Evolutionary conservation across 2,329 filamentous ascomycete species (phyloP), one percentile per base, ranked within the genome.

Genomic region (Fusarium avenaceum): DNA sequence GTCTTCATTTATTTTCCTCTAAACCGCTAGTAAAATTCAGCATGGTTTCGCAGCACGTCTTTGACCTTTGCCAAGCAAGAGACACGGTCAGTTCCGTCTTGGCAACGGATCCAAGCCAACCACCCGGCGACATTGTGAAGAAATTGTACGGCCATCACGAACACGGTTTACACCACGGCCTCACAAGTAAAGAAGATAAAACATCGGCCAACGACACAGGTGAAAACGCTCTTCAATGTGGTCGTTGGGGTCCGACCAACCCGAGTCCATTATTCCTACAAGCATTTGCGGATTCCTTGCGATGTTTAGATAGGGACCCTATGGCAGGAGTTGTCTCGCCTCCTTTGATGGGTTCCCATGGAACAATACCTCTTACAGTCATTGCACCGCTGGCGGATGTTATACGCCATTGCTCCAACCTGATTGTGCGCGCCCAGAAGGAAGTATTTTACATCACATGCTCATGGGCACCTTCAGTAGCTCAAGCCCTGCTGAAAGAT

Each of bases 361-460:
- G 92, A 5, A 86, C 86, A 0, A 79, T 91, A 10, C 91, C 91
- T 0, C 76, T 94, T 66, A 91, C 90, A 0, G 85, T 93, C 40
- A 87, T 94, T 30, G 75, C 77, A 9, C 77, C 77, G 0, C 47
- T 79, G 35, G 69, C 89, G 1, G 92, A 94, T 74, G 87, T 94
- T 28, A 87, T 87, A 63, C 84, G 90, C 2, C 91, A 94, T 76
- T 91, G 92, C 80, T 88, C 90, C 2, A 94, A 94, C 69, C 81
- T 92, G 20, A 94, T 95, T 33, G 91, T 86, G 4, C 84, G 89
- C 6, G 92, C 92, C 0, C 84, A 92, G 71, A 85, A 85, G 33
- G 92, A 95, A 72, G 87, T 95, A 1, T 88, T 92, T 57, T 80
- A 94, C 11, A 89, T 89, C 0, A 94, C 92, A 0, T 93, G 92